Evolutionary conservation across 768 basidiomycete genomes (phyloP), one percentile per base, ranked within the genome.

Genomic region (Suillus ampliporus): DNA sequence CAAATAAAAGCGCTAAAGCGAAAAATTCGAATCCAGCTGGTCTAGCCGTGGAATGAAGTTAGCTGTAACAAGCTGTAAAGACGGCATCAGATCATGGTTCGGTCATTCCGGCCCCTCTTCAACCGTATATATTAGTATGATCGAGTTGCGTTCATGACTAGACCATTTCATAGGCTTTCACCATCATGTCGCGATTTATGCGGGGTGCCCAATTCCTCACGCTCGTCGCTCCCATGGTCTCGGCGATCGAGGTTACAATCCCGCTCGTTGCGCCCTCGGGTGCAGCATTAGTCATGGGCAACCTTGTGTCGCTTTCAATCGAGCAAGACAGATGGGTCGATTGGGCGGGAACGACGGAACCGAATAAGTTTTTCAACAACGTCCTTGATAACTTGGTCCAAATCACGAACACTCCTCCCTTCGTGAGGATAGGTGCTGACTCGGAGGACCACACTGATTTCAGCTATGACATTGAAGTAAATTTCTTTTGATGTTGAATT

Each of bases 311-410:
- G 0, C 83, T 90, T 65, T 90, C 89, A 35, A 83, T 90, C 58
- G 90, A 90, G 67, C 84, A 88, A 72, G 89, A 91, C 65, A 78
- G 86, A 37, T 90, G 88, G 88, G 77, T 79, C 11, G 89, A 89
- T 64, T 91, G 89, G 89, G 75, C 76, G 13, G 89, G 90, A 15
- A 79, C 78, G 11, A 62, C 67, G 7, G 73, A 79, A 3, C 78
- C 76, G 38, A 90, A 91, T 67, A 61, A 80, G 19, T 90, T 89
- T 73, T 84, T 87, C 64, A 80, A 79, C 76, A 89, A 86, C 61
- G 81, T 83, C 4, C 78, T 91, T 56, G 76, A 83, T 58, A 89
- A 89, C 71, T 70, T 89, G 61, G 83, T 78, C 28, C 66, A 72
- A 40, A 76, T 88, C 34, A 83, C 86, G 5, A 84, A 87, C 1